These are phyloP conservation scores for Suillus bovinus DNA, from an alignment of 768 basidiomycete genomes.

Conservation along the genomic window DNA sequence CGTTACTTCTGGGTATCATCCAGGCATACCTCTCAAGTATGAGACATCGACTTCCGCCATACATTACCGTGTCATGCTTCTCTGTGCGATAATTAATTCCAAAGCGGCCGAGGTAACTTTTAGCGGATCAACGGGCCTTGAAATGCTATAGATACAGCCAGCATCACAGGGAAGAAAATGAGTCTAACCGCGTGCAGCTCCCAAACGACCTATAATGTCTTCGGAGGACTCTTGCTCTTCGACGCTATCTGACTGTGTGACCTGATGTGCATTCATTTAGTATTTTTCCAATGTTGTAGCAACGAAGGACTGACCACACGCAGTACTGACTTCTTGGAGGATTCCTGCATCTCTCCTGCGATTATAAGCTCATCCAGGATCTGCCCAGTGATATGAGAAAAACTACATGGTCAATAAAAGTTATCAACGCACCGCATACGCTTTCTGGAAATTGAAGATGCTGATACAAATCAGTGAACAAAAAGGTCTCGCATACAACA, in stretches of 20 bases:
- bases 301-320: constrained; percentile 46
- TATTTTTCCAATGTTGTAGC: background rate
- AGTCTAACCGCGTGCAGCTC: constrained; percentile 63
- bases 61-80: background rate
- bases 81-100: background rate
- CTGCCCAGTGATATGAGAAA: constrained; percentile 37
- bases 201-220: constrained; percentile 76
- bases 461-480: constrained; percentile 37
- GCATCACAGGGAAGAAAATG: constrained; percentile 3
- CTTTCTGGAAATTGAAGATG: constrained; percentile 98
- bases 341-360: constrained; percentile 92
- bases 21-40: background rate
- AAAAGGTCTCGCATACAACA: background rate
- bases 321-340: constrained; percentile 73
- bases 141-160: constrained; percentile 16
- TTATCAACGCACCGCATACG: constrained; percentile 66
- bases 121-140: constrained; percentile 33
- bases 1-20: constrained; percentile 12
- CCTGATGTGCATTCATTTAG: constrained; percentile 41
- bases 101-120: constrained; percentile 8
- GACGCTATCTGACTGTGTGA: constrained; percentile 80
- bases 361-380: constrained; percentile 93
- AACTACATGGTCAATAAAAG: background rate
- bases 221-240: constrained; percentile 87
- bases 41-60: background rate